Base-by-base conservation (phyloP, 2,329 filamentous ascomycete species). In the Trichophyton simii region DNA sequence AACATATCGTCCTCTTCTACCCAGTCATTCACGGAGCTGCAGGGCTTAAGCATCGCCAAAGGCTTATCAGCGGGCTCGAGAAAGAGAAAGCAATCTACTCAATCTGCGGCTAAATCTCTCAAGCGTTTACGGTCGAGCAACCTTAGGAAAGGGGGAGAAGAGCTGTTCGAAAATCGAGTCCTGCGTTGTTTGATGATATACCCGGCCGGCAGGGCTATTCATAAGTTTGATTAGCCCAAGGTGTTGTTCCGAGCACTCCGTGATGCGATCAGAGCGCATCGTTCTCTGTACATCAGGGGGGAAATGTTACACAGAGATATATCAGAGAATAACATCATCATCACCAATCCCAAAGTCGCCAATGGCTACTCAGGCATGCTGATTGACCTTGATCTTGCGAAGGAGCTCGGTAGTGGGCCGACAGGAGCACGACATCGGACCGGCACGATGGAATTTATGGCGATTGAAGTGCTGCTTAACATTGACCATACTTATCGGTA, bases 251-350 rank as follows among this genome's bases (percentile, higher is more conserved):
- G 68, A 54, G 69, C 67, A 0, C 62, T 72, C 18, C 68, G 68
- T 5, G 73, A 77, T 61, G 69, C 69, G 13, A 70, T 77, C 59
- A 72, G 64, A 15, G 73, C 67, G n/a, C 70, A 77, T 60, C 67
- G 62, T 18, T 73, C 69, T 15, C 65, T 78, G 0, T 71, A 72
- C 34, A 11, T 66, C 0, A 61, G 70, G 4, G 68, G 69, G 8
- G 66, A 68, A 4, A 73, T 76, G 58, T 68, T 77, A 7, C 70
- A 77, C 62, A 66, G 66, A 42, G 71, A 76, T 44, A 70, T 77
- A 13, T 77, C 71, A 0, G 64, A 69, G 1, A 68, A 70, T 15
- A 77, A 75, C 57, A 72, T 77, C 20, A 73, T 77, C 38, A 72
- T 77, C n/a, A 66, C 68, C 1, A 68, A 65, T 38, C 63, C 65